Percentiles rank a stretch among this genome's conserved stretches.
phyloP scores from a whole-genome alignment of 805 yeast species.

The Wickerhamiella musiphila region DNA sequence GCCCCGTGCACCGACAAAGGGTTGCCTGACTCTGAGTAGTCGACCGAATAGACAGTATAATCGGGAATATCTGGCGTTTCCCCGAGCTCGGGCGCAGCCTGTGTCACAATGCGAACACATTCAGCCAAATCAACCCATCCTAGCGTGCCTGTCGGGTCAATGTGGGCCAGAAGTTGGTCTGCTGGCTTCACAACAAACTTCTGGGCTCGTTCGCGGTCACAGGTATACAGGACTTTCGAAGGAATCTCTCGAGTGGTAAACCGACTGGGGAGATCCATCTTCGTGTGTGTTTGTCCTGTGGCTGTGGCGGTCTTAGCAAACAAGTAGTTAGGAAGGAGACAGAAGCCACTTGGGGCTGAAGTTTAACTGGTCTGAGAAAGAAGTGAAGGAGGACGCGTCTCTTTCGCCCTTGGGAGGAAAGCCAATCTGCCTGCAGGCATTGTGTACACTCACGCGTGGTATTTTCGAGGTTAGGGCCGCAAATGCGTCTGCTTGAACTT shows the following conservation, averaged over 20 bases:
- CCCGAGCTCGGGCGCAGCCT: conserved; percentile 23
- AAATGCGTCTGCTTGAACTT: too few species aligned
- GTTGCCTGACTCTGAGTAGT: conserved; percentile 22
- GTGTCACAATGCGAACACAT: conserved; percentile 21
- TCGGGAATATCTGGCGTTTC: conserved; percentile 18
- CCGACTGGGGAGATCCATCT: conserved; percentile 1
- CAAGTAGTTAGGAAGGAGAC: too few species aligned
- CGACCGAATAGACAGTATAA: conserved; percentile 25
- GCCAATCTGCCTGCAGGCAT: too few species aligned
- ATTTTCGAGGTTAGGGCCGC: too few species aligned
- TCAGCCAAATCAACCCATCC: conserved; percentile 20
- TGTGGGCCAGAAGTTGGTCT: conserved; percentile 11
- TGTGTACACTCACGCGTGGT: too few species aligned
- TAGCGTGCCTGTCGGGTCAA: conserved; percentile 13
- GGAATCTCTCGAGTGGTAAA: conserved; percentile 5
- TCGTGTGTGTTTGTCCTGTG: background rate
- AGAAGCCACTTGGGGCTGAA: too few species aligned
- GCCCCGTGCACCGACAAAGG: conserved; percentile 27
- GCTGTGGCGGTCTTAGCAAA: too few species aligned
- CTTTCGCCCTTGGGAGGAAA: too few species aligned
- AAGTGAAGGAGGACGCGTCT: too few species aligned
- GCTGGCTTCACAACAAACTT: conserved; percentile 21
- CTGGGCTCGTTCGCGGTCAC: conserved; percentile 19
- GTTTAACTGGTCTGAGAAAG: too few species aligned
- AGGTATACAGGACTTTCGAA: conserved; percentile 25